These are phyloP conservation scores for Nakaseomyces nivariensis DNA, from an alignment of 1,139 yeast genomes.

Conservation along the genomic window DNA sequence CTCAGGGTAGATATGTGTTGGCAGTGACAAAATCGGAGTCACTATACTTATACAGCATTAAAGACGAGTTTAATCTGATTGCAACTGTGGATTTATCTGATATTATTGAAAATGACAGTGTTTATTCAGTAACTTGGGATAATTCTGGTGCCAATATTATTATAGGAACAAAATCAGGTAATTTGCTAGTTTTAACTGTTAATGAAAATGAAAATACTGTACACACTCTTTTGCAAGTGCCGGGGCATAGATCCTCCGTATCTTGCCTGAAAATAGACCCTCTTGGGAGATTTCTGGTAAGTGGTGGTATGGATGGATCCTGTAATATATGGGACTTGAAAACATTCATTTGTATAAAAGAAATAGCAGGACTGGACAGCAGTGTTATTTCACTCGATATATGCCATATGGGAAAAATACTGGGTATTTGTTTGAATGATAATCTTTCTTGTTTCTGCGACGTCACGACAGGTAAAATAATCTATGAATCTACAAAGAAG, in stretches of 20 bases:
- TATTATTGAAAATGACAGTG: conserved; percentile 8
- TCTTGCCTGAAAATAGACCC: conserved; percentile 49
- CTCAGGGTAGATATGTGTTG: conserved; percentile 39
- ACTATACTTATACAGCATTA: conserved; percentile 21
- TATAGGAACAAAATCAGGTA: conserved; percentile 32
- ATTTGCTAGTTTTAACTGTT: conserved; percentile 26
- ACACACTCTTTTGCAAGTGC: conserved; percentile 24
- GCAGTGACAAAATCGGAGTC: conserved; percentile 35
- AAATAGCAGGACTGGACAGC: conserved; percentile 42
- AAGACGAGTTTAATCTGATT: conserved; percentile 13
- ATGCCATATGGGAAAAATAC: conserved; percentile 37
- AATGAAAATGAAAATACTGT: not conserved
- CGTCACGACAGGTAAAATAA: conserved; percentile 23
- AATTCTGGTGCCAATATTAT: conserved; percentile 28
- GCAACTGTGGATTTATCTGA: conserved; percentile 9
- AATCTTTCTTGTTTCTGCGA: conserved; percentile 37
- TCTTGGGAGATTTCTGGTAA: conserved; percentile 43
- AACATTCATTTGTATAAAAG: conserved; percentile 36
- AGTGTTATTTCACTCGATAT: conserved; percentile 38
- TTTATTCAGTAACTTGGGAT: conserved; percentile 26
- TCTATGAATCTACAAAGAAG: conserved; percentile 5
- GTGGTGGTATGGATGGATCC: conserved; percentile 64
- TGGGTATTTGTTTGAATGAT: conserved; percentile 40
- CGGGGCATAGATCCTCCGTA: conserved; percentile 47
- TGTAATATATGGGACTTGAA: conserved; percentile 50